Percentiles rank a stretch among this genome's conserved stretches.
phyloP scores from a whole-genome alignment of 2,329 filamentous ascomycete genomes.

The Ascochyta lentis region DNA sequence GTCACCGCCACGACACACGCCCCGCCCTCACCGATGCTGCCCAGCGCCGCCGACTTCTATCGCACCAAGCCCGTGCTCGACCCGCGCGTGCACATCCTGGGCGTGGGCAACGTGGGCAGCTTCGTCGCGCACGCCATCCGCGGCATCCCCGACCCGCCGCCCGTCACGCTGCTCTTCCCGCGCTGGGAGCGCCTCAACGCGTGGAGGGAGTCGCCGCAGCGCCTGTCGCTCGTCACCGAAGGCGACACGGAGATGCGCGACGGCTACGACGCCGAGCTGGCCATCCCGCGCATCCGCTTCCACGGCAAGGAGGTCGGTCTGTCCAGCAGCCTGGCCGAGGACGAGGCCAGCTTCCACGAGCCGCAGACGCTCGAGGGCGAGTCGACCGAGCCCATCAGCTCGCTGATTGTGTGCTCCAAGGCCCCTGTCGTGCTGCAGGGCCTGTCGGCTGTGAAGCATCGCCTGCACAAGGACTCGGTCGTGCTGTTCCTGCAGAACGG shows the following conservation, averaged over 20 bases:
- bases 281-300: constrained; percentile 43
- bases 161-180: constrained; percentile 82
- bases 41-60: constrained; percentile 42
- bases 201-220: constrained; percentile 56
- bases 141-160: constrained; percentile 66
- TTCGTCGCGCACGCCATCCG: constrained; percentile 78
- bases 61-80: constrained; percentile 36
- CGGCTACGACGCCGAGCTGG: constrained; percentile 57
- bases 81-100: constrained; percentile 68
- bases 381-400: constrained; percentile 64
- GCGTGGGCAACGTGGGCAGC: constrained; percentile 80
- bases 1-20: neutral
- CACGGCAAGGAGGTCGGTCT: constrained; percentile 48
- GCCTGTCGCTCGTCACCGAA: constrained; percentile 57
- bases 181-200: constrained; percentile 51
- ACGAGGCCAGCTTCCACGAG: neutral
- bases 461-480: constrained; percentile 72
- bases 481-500: constrained; percentile 82
- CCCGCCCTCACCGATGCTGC: neutral
- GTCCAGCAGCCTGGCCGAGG: constrained; percentile 9
- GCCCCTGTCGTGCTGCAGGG: constrained; percentile 71
- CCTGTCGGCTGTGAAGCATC: constrained; percentile 68
- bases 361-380: constrained; percentile 29
- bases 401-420: constrained; percentile 82
- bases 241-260: constrained; percentile 47